phyloP scores from a whole-genome alignment of 768 basidiomycete genomes.

The Naganishia onofrii region DNA sequence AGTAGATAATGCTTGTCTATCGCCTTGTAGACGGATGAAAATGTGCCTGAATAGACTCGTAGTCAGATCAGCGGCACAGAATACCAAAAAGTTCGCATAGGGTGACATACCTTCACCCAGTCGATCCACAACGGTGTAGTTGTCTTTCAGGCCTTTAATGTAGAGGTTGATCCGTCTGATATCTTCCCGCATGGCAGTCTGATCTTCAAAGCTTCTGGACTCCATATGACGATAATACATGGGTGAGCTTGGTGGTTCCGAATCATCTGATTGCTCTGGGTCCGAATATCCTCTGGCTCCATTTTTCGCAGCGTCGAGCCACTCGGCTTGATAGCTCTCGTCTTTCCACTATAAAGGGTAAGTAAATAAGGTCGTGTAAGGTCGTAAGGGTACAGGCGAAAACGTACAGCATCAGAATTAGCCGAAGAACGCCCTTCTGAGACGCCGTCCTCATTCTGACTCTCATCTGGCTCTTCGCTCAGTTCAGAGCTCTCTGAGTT shows the following conservation, averaged over 20 bases:
- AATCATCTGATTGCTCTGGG: not conserved
- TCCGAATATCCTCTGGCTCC: not conserved
- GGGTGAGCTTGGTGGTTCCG: constrained; percentile 12
- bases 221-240: constrained; percentile 48
- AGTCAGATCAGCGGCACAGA: no score
- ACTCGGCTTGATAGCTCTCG: not conserved
- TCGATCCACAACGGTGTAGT: constrained; percentile 81
- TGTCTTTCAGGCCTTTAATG: constrained; percentile 64
- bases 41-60: constrained; percentile 65
- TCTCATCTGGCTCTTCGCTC: constrained; percentile 18
- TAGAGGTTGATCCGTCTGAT: constrained; percentile 67
- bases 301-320: not conserved
- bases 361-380: not conserved
- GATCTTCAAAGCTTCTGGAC: constrained; percentile 59
- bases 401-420: constrained; percentile 1
- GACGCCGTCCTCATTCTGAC: not conserved
- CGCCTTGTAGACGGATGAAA: constrained; percentile 99
- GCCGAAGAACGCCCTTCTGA: not conserved
- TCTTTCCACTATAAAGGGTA: not conserved
- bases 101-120: constrained; percentile 76
- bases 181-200: constrained; percentile 70
- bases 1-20: constrained; percentile 58
- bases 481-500: not conserved
- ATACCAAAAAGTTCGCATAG: no score
- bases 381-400: not conserved